Conservation (phyloP, 176 grass and related monocot genomes). For the Panicum miliaceum region DNA sequence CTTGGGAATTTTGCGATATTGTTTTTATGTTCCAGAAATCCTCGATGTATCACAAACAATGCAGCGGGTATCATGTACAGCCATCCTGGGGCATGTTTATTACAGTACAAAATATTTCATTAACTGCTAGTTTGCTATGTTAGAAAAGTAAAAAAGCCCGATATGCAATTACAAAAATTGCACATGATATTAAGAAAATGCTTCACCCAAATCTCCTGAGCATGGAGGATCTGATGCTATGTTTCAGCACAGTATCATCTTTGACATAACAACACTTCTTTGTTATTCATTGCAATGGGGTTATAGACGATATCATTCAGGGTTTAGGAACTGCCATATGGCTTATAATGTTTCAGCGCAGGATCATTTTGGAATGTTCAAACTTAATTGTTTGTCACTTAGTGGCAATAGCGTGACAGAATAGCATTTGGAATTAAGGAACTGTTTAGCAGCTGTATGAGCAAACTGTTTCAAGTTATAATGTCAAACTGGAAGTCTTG, state of each 20-base stretch:
- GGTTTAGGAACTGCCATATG: not conserved
- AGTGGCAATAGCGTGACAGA: not conserved
- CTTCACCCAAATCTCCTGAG: not conserved
- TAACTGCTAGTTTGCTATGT: not conserved
- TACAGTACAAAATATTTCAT: constrained; percentile 7
- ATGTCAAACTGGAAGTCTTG: constrained; percentile 1
- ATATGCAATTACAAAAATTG: not conserved
- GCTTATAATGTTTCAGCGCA: not conserved
- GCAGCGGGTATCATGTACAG: not conserved
- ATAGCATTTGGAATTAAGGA: constrained; percentile 6
- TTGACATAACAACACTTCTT: not conserved
- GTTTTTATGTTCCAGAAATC: constrained; percentile 26
- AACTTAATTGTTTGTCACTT: constrained; percentile 7
- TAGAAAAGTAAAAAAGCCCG: not conserved
- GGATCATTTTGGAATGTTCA: not conserved
- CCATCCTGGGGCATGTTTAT: not conserved
- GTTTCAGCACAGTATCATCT: not conserved
- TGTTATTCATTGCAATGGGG: not conserved
- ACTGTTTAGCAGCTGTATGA: not conserved
- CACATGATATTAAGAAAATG: constrained; percentile 7
- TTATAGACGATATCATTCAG: not conserved
- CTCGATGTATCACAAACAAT: not conserved
- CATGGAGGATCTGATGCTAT: constrained; percentile 24
- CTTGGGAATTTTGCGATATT: not conserved
- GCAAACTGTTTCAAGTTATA: constrained; percentile 5